These are phyloP conservation scores for Fragaria nilgerrensis DNA, from an alignment of 306 rosid genomes.

Conservation along the genomic window DNA sequence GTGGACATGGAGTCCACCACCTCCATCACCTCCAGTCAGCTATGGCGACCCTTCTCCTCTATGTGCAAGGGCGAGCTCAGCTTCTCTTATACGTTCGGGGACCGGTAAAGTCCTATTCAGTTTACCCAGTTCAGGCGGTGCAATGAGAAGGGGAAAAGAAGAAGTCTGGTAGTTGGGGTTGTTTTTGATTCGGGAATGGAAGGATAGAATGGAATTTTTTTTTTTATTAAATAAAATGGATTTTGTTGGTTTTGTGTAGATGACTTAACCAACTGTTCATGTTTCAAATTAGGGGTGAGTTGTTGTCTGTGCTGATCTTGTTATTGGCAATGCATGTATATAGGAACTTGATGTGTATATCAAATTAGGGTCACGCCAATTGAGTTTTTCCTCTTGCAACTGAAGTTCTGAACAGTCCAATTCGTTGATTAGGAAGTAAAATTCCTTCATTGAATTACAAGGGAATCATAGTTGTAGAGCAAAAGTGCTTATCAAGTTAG, in stretches of 20 bases:
- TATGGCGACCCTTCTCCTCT: no score
- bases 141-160: no score
- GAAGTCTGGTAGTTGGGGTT: no score
- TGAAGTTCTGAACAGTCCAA: constrained; percentile 44
- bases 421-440: constrained; percentile 72
- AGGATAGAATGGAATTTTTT: no score
- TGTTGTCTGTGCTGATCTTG: background rate
- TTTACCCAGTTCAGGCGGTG: no score
- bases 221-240: no score
- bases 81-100: no score
- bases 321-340: background rate
- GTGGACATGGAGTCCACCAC: no score
- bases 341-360: background rate
- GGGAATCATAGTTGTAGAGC: background rate
- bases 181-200: no score
- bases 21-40: no score
- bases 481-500: background rate
- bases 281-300: background rate
- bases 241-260: background rate
- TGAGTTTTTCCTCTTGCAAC: constrained; percentile 67
- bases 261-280: background rate
- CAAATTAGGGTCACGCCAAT: constrained; percentile 33
- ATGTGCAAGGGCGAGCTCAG: no score
- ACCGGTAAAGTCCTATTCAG: no score
- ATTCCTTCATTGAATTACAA: constrained; percentile 45